These are phyloP conservation scores for Auricularia heimuer DNA, from an alignment of 768 basidiomycete genomes.

Conservation along the genomic window DNA sequence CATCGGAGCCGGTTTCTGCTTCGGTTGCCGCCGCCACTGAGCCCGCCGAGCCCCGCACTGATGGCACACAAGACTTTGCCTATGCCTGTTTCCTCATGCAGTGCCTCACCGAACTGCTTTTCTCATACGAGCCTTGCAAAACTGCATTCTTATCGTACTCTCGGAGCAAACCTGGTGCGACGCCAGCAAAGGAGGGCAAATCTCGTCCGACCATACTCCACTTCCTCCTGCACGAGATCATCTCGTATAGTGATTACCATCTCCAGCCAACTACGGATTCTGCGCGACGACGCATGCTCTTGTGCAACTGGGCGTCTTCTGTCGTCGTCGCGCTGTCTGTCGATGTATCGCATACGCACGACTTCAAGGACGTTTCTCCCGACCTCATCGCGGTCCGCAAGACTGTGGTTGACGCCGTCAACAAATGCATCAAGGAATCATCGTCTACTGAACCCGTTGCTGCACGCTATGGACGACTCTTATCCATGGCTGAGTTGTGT, in stretches of 20 bases:
- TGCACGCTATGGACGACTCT: conserved; percentile 75
- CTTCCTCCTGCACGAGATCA: conserved; percentile 74
- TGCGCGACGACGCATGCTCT: conserved; percentile 42
- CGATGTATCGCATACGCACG: conserved; percentile 57
- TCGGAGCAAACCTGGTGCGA: conserved; percentile 48
- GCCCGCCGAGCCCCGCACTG: not conserved
- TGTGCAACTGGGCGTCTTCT: conserved; percentile 84
- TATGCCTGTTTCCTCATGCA: conserved; percentile 85
- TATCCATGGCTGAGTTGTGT: conserved; percentile 80
- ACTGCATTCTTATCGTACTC: conserved; percentile 73
- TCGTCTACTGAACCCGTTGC: conserved; percentile 47
- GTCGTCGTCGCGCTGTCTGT: conserved; percentile 89
- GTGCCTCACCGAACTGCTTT: conserved; percentile 80
- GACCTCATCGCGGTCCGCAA: conserved; percentile 89
- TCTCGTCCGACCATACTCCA: conserved; percentile 58
- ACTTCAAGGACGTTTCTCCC: conserved; percentile 63
- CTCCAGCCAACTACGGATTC: conserved; percentile 46
- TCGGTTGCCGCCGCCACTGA: conserved; percentile 5
- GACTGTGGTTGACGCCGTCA: conserved; percentile 81
- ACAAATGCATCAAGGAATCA: conserved; percentile 76
- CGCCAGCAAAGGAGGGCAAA: conserved; percentile 59
- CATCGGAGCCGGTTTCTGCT: not conserved
- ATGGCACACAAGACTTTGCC: conserved; percentile 6
- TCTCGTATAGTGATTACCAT: conserved; percentile 66
- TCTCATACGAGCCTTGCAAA: conserved; percentile 91